Base-by-base conservation (phyloP, 1,284 basidiomycete species). In the Ceratobasidium sp. region DNA sequence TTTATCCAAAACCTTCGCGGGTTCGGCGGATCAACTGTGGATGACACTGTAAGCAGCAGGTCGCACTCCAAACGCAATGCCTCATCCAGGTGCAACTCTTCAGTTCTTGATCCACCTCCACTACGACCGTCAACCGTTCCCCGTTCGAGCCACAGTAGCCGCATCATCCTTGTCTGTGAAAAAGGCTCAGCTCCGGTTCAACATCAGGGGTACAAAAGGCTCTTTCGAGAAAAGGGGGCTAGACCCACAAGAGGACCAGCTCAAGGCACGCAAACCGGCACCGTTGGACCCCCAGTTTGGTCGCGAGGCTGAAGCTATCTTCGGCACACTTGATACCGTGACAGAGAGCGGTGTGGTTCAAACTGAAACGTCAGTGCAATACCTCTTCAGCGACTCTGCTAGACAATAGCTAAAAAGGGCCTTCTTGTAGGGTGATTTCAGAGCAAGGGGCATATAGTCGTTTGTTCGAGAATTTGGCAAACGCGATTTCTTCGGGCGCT, bases 181-280 rank as follows among this genome's bases (percentile, higher is more conserved):
- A 43, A 77, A 74, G 72, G 63, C 77, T 46, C 74, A 74, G 65
- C 43, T 76, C 53, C 68, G 31, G 29, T 51, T 37, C 58, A 72
- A 39, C 41, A 53, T 75, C 29, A 76, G 72, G 56, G 92, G 93
- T 22, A 88, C 88, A 27, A 85, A 86, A 76, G 94, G 92, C 39
- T 87, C 88, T 1, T 95, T 87, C 81, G 83, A 86, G 76, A 96
- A 96, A 82, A 88, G 86, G 79, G 93, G 92, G 1, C 81, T 94
- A 51, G 93, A 95, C 81, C 83, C 88, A 1, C 93, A 95, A 80
- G 94, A 95, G 82, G 88, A 89, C 11, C 81, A 83, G 76, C 79
- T 84, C 48, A 81, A 78, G 27, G 75, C 51, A 2, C 77, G 76
- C 2, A 64, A 56, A n/a, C 64, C 74, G 2, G 68, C 77, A 0